These are phyloP conservation scores for Colletotrichum musae DNA, from an alignment of 2,329 filamentous ascomycete species.

Conservation along the genomic window DNA sequence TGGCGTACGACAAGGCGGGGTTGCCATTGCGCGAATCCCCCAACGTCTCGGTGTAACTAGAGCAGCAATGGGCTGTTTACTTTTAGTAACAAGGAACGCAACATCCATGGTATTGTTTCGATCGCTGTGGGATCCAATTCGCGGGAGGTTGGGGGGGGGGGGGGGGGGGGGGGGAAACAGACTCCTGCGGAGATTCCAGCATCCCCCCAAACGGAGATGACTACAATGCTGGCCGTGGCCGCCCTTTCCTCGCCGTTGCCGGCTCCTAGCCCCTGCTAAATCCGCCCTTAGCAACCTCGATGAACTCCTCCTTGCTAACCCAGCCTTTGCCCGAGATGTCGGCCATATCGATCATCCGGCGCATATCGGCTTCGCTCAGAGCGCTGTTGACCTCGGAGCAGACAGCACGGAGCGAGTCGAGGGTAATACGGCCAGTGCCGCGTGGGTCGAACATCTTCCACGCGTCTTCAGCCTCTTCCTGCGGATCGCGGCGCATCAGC, in stretches of 20 bases:
- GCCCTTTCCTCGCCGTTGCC: not conserved
- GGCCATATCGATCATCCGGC: constrained; percentile 98
- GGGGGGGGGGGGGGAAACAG: not conserved
- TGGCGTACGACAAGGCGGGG: constrained; percentile 58
- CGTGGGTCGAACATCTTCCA: constrained; percentile 96
- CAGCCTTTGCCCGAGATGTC: constrained; percentile 93
- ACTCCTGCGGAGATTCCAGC: not conserved
- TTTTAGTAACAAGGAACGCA: not conserved
- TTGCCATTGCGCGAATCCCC: constrained; percentile 42
- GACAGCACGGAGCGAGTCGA: constrained; percentile 89
- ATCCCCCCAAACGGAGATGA: not conserved
- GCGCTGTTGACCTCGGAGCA: constrained; percentile 88
- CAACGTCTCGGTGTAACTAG: not conserved
- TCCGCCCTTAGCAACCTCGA: constrained; percentile 62
- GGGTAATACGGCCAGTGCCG: constrained; percentile 89
- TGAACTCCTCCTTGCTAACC: constrained; percentile 78
- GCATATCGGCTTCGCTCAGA: constrained; percentile 91
- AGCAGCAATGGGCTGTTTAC: no score
- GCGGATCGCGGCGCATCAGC: constrained; percentile 86
- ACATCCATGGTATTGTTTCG: not conserved
- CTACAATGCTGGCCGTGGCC: not conserved
- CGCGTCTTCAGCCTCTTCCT: constrained; percentile 91
- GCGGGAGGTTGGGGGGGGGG: not conserved
- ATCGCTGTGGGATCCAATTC: not conserved
- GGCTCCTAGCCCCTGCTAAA: constrained; percentile 27